Percentiles rank a stretch among this genome's conserved stretches.
Conservation (phyloP, 352 stramenopile species). For the Phytophthora megakarya region DNA sequence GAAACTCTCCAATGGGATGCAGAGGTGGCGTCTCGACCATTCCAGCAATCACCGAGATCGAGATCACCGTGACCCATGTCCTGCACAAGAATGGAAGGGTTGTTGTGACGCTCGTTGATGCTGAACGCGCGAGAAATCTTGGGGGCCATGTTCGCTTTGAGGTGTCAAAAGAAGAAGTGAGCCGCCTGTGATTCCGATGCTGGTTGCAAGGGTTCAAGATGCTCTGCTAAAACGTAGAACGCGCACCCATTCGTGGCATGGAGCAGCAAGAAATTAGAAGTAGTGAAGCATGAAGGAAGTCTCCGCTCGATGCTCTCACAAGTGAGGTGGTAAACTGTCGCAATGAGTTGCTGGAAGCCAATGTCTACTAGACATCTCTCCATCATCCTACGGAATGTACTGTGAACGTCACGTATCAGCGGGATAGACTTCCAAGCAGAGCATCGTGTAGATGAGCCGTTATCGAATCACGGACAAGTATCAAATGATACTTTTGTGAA, state of each 20-base stretch:
- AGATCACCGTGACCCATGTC: slow-evolving; percentile 18
- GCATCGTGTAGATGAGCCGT: no score
- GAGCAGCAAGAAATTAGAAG: slow-evolving; percentile 16
- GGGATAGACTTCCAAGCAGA: no score
- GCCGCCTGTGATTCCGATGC: slow-evolving; percentile 1
- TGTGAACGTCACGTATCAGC: neutral
- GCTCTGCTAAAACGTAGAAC: slow-evolving; percentile 18
- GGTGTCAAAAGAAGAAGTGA: slow-evolving; percentile 21
- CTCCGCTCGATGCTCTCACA: no score
- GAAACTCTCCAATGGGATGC: slow-evolving; percentile 11
- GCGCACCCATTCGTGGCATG: slow-evolving; percentile 8
- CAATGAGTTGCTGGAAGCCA: no score
- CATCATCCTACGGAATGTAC: no score
- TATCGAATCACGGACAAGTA: no score
- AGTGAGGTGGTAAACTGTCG: no score
- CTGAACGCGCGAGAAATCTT: slow-evolving; percentile 2
- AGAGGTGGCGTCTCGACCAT: neutral
- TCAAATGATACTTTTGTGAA: no score
- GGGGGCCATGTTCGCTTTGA: slow-evolving; percentile 6
- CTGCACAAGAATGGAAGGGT: slow-evolving; percentile 26
- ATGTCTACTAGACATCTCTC: no score
- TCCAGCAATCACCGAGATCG: slow-evolving; percentile 16
- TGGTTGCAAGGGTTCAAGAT: neutral
- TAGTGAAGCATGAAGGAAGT: no score
- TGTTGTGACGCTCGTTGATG: slow-evolving; percentile 7